phyloP scores from a whole-genome alignment of 305 asterid species.

The Lippia alba region DNA sequence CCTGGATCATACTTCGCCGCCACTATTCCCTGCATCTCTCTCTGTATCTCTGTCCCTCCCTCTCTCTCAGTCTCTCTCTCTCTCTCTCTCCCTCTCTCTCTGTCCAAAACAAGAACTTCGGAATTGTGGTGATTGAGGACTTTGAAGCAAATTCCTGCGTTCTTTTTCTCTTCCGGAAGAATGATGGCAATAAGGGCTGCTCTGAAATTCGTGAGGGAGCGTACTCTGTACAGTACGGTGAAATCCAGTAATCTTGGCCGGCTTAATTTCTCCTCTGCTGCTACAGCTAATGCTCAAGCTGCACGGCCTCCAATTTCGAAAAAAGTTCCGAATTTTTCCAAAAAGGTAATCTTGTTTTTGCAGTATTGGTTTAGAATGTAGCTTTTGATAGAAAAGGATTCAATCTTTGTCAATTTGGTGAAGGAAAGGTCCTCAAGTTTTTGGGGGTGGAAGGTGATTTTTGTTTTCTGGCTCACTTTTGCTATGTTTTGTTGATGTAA shows the following conservation, averaged over 20 bases:
- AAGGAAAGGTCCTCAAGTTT: slow-evolving; percentile 60
- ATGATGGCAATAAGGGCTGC: slow-evolving; percentile 66
- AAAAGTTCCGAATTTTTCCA: slow-evolving; percentile 72
- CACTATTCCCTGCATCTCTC: background rate
- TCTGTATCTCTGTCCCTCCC: background rate
- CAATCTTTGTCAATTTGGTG: slow-evolving; percentile 31
- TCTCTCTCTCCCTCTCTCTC: too few relatives aligned
- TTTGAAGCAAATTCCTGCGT: slow-evolving; percentile 6
- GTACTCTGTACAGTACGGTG: slow-evolving; percentile 38
- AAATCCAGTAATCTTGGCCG: slow-evolving; percentile 42
- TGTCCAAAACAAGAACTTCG: slow-evolving; percentile 21
- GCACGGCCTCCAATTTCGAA: slow-evolving; percentile 47
- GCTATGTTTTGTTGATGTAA: background rate
- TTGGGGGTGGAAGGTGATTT: slow-evolving; percentile 61
- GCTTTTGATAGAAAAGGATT: slow-evolving; percentile 10
- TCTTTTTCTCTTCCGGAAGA: slow-evolving; percentile 29
- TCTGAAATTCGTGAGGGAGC: slow-evolving; percentile 49
- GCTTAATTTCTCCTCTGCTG: slow-evolving; percentile 47
- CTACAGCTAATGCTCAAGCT: slow-evolving; percentile 41
- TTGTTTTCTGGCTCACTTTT: background rate
- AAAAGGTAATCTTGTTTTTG: slow-evolving; percentile 48
- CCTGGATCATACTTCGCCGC: slow-evolving; percentile 49
- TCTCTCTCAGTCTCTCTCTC: background rate
- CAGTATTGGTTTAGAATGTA: background rate
- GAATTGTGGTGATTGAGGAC: slow-evolving; percentile 21